phyloP scores from a whole-genome alignment of 2,329 filamentous ascomycete genomes.

The Talaromyces sp. region DNA sequence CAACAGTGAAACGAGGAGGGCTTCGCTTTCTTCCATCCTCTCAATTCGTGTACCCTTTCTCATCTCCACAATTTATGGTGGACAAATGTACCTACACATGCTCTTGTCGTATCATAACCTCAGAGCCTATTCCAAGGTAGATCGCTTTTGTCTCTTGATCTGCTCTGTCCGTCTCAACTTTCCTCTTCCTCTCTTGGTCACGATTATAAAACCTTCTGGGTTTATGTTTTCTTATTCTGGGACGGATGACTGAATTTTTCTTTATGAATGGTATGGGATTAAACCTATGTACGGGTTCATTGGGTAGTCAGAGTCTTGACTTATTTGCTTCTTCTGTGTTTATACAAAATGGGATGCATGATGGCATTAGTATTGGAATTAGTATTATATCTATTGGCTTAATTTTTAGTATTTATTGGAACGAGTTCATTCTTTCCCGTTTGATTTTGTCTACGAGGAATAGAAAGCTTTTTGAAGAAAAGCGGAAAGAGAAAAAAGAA shows the following conservation, averaged over 20 bases:
- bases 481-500: background rate
- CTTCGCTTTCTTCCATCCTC: background rate
- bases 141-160: background rate
- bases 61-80: background rate
- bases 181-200: background rate
- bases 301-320: background rate
- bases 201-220: background rate
- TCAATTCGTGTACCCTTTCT: background rate
- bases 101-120: background rate
- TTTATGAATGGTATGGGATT: background rate
- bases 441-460: background rate
- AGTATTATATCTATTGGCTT: background rate
- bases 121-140: background rate
- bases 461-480: background rate
- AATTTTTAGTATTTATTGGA: conserved; percentile 1
- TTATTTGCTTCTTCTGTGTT: background rate
- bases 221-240: background rate
- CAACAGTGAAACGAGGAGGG: background rate
- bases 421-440: background rate
- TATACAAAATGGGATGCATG: background rate
- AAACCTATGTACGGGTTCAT: background rate
- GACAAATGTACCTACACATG: background rate
- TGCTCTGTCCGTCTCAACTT: background rate
- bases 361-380: background rate
- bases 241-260: background rate